Base-by-base conservation (phyloP, 2,329 filamentous ascomycete species). In the Scedosporium dehoogii region DNA sequence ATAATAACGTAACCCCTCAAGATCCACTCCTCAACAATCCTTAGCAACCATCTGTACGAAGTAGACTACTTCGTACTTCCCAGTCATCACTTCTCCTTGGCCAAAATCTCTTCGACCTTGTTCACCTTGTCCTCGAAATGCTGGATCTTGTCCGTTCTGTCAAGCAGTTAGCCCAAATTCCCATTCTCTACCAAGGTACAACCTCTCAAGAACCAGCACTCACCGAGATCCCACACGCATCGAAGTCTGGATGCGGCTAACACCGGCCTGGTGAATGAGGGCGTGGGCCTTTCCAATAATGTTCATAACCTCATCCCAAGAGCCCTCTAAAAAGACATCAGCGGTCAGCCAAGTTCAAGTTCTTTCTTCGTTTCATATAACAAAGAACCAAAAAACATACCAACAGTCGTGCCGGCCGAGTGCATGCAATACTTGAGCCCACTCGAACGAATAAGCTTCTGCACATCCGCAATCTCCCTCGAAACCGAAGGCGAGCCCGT, bases 341-440 rank as follows among this genome's bases (percentile, higher is more conserved):
- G 53, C 38, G 4, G 14, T 42, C 48, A 60, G 25, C 6, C n/a
- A n/a, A n/a, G n/a, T n/a, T n/a, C n/a, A n/a, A n/a, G n/a, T n/a
- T n/a, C n/a, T n/a, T n/a, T n/a, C n/a, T n/a, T n/a, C n/a, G n/a
- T n/a, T n/a, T n/a, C n/a, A n/a, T n/a, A n/a, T n/a, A n/a, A n/a
- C n/a, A n/a, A n/a, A 29, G 6, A 7, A 33, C 3, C 29, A 4
- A 9, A 7, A 14, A 18, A 79, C 86, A 63, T 78, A 94, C 91
- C 92, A 62, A 97, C 84, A 0, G 93, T 97, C 0, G 93, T 97
- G 12, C 93, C 94, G 2, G 92, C 92, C 27, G 90, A 92, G 76
- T 97, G 93, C 91, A 97, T 94, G 57, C 83, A 86, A 72, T 92
- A 93, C 66, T 85, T 87, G 65, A 97, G 74, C 1, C 91, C 91